Evolutionary conservation across 768 basidiomycete species (phyloP).

Genomic region (Auricularia sp.): DNA sequence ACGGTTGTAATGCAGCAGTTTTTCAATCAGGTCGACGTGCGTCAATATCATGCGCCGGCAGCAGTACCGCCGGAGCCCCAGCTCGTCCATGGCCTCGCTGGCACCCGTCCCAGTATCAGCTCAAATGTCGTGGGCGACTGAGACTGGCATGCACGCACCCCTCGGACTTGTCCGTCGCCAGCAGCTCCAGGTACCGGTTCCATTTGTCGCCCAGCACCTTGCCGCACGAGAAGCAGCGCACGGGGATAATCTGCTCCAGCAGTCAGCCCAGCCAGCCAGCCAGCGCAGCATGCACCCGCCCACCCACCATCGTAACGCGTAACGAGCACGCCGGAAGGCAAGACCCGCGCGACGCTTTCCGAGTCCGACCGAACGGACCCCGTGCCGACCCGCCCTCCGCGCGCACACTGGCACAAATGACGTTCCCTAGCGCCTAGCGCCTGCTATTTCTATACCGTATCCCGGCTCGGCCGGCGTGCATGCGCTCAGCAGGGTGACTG

Average conservation of each 20-base stretch:
- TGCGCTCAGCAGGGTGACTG: no score
- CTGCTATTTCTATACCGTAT: background rate
- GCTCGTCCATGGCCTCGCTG: slow-evolving; percentile 82
- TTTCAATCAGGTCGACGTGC: slow-evolving; percentile 96
- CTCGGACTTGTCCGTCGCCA: slow-evolving; percentile 75
- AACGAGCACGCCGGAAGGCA: background rate
- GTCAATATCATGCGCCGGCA: slow-evolving; percentile 96
- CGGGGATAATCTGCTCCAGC: slow-evolving; percentile 76
- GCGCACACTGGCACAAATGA: background rate
- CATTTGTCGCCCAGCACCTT: slow-evolving; percentile 97
- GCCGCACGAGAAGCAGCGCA: slow-evolving; percentile 92
- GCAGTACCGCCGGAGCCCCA: slow-evolving; percentile 89
- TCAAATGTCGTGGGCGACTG: no score
- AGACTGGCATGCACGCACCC: slow-evolving; percentile 45
- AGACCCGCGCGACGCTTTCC: background rate
- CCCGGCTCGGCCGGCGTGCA: background rate
- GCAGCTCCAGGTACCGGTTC: slow-evolving; percentile 74
- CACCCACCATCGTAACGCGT: background rate
- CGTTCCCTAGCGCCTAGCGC: background rate
- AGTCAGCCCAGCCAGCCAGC: background rate
- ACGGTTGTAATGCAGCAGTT: slow-evolving; percentile 95
- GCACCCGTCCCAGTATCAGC: background rate
- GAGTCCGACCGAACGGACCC: background rate
- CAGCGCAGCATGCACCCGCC: background rate
- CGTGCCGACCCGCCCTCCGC: background rate